Base-by-base conservation (phyloP, 1,139 yeast genomes). In the Hansenula lynferdii region DNA sequence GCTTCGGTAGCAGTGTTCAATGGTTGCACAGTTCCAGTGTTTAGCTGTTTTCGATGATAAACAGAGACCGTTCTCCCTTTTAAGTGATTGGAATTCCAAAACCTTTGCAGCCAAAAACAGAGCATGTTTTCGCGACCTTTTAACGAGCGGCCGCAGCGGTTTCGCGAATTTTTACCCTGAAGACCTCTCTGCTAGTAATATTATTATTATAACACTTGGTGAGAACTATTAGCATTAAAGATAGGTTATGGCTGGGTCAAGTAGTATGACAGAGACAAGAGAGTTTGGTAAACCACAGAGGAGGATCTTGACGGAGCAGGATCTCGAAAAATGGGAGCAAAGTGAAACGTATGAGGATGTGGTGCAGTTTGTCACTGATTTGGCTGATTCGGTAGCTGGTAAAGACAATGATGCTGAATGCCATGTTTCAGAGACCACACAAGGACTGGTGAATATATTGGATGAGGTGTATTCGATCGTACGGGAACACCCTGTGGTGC, bases 361-460 rank as follows among this genome's bases (percentile, higher is more conserved):
- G 1, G 49, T 84, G 2, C 60, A 54, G 0, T 90, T 85, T 50
- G 69, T 89, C 3, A 61, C 61, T 18, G 62, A 63, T 2, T 65
- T 92, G 33, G 92, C 89, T 38, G 61, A 66, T 1, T 72, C 89
- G 36, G 92, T 86, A 1, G 67, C 63, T 31, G 97, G 96, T 4
- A 60, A 64, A 32, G 69, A 75, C 33, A 66, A 80, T 22, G 73
- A 71, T 36, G 77, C 74, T 38, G 67, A 69, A 16, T 55, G 56
- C 4, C 57, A 66, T 4, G 52, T 61, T 5, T 62, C 74, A 1
- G 49, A 50, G 0, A 38, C 62, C 0, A 62, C 73, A 0, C 44
- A 50, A 4, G 43, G 61, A 0, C 42, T 83, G 4, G 41, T 71
- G 14, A 45, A 45, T 0, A 44, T 80, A 0, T 57, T 90, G 14